Conservation (phyloP, 2,329 filamentous ascomycete genomes). For the Trichoderma afroharzianum region DNA sequence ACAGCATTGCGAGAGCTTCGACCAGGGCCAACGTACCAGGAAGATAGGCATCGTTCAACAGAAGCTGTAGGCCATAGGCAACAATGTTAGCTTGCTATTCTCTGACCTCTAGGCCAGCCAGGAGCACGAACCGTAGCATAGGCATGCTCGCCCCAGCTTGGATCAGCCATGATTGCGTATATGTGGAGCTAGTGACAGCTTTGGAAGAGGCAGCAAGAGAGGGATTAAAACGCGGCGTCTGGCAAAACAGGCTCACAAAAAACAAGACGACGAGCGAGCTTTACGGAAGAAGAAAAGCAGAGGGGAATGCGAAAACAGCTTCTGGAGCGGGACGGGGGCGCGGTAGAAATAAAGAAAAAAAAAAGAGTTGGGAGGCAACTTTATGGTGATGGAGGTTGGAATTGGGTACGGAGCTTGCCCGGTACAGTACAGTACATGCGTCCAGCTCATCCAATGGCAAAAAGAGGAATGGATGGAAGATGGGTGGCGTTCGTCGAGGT, state of each 20-base stretch:
- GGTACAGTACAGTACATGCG: neutral
- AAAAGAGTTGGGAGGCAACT: slow-evolving; percentile 11
- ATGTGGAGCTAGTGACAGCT: neutral
- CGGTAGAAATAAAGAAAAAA: slow-evolving; percentile 10
- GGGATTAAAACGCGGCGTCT: neutral
- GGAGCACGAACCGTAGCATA: slow-evolving; percentile 53
- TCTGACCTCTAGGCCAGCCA: neutral
- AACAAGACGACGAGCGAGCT: slow-evolving; percentile 9
- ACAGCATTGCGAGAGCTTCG: neutral
- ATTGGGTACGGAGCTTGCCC: slow-evolving; percentile 4
- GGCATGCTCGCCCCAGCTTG: slow-evolving; percentile 45
- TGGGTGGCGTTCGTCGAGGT: slow-evolving; percentile 10
- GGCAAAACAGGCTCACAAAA: neutral
- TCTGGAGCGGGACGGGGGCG: neutral
- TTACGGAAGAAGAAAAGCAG: slow-evolving; percentile 17
- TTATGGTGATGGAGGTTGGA: slow-evolving; percentile 12
- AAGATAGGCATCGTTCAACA: slow-evolving; percentile 88
- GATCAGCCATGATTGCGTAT: slow-evolving; percentile 34
- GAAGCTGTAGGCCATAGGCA: slow-evolving; percentile 58
- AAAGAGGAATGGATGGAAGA: neutral
- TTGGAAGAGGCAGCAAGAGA: neutral
- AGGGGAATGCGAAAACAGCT: neutral
- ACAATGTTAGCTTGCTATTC: neutral
- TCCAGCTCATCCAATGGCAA: neutral
- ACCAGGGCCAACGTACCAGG: slow-evolving; percentile 60